Evolutionary conservation across 169 alveolate genomes (phyloP), one percentile per base, ranked within the genome.

Genomic region (Cryptosporidium muris): DNA sequence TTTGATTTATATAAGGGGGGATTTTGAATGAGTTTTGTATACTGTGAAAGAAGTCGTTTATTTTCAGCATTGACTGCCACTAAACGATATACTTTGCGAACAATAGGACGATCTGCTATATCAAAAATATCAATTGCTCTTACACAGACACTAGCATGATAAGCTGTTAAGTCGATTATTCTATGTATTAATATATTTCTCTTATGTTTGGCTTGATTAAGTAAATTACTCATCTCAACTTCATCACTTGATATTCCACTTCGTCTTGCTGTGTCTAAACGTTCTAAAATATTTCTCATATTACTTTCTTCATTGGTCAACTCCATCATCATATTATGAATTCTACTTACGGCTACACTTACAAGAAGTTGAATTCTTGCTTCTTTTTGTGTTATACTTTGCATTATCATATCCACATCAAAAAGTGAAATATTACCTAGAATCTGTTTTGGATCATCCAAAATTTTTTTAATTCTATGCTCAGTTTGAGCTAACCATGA

Each of bases 381-480:
- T 43, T 74, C 85, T n/a, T 47, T 4, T 8, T 52, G 85, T 34
- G 85, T 45, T 2, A 74, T 60, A 58, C 51, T 74, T 37, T 74
- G 85, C 85, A 74, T 74, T 2, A 74, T 58, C 85, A 74, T 74
- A 60, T 74, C 85, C 3, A 74, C 85, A 43, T 74, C 85, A 40
- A 74, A 58, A 5, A 74, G 68, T 9, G 85, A 74, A 7, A 74
- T 58, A 7, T 74, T 74, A 8, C 47, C 40, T 7, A 74, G 16
- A 37, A 74, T 60, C 1, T 66, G 16, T 5, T 58, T 53, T 48
- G 85, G 85, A 3, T 74, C 67, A 12, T 54, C 60, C n/a, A 58
- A 43, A 5, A 74, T 43, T 40, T 74, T 74, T 12, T 52, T 48
- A 4, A 74, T 47, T 74, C 85, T 74, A 40, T 74, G 85, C 7